These are phyloP conservation scores for Microglena sp. DNA, from an alignment of 139 green algal species.

Conservation along the genomic window DNA sequence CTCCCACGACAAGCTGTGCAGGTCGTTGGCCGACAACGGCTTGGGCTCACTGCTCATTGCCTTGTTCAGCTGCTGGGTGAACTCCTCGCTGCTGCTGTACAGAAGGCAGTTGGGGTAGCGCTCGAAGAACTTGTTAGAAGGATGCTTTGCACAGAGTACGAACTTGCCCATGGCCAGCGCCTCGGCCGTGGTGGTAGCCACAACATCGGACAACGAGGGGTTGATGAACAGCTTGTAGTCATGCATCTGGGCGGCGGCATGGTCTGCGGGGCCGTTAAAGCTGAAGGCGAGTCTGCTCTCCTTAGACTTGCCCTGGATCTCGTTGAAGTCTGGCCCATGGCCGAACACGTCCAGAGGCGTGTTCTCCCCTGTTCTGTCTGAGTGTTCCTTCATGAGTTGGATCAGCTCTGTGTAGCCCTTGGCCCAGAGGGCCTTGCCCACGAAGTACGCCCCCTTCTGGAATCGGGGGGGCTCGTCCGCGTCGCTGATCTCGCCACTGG, in stretches of 20 bases:
- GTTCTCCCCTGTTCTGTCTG: slow-evolving; percentile 30
- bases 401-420: slow-evolving; percentile 99
- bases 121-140: slow-evolving; percentile 89
- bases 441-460: slow-evolving; percentile 89
- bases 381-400: slow-evolving; percentile 62
- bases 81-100: slow-evolving; percentile 81
- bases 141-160: slow-evolving; percentile 89
- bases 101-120: slow-evolving; percentile 83
- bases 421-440: slow-evolving; percentile 94
- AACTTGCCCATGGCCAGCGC: slow-evolving; percentile 98
- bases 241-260: slow-evolving; percentile 68
- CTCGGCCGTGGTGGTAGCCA: slow-evolving; percentile 96
- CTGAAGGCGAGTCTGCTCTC: no score
- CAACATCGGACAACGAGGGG: slow-evolving; percentile 84
- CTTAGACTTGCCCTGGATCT: no score
- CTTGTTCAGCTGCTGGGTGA: slow-evolving; percentile 60
- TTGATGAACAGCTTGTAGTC: slow-evolving; percentile 98
- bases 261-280: slow-evolving; percentile 85
- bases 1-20: slow-evolving; percentile 85
- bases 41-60: slow-evolving; percentile 58
- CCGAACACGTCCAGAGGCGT: slow-evolving; percentile 88
- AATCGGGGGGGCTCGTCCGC: slow-evolving; percentile 1
- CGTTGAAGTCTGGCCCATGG: slow-evolving; percentile 75
- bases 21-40: slow-evolving; percentile 66
- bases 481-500: not conserved